Percentiles rank a stretch among this genome's conserved stretches.
These are phyloP conservation scores for Trichoderma sp. DNA, from an alignment of 2,329 filamentous ascomycete genomes.

Conservation along the genomic window DNA sequence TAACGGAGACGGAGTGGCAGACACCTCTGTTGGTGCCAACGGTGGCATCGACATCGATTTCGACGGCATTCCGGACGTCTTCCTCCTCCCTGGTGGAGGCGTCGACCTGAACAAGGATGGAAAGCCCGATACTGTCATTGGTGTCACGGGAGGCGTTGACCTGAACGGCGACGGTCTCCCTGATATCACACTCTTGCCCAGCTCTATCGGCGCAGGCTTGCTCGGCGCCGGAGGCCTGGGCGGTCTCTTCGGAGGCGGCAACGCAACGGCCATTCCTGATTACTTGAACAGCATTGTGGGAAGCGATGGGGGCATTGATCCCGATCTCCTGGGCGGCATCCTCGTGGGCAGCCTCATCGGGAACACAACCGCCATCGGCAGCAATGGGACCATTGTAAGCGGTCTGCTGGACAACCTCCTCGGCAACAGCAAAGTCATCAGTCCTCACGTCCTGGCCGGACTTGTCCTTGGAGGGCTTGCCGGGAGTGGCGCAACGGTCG, in stretches of 20 bases:
- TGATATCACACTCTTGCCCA: not conserved
- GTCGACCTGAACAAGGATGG: not conserved
- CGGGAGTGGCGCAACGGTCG: too few relatives aligned
- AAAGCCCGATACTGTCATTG: not conserved
- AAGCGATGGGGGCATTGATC: not conserved
- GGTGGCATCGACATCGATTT: not conserved
- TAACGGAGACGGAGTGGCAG: slow-evolving; percentile 5
- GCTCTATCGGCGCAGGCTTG: not conserved
- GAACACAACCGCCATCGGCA: too few relatives aligned
- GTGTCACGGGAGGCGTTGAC: not conserved
- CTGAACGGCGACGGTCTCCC: not conserved
- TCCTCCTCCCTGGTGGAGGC: not conserved
- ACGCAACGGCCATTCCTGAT: not conserved
- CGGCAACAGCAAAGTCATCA: too few relatives aligned
- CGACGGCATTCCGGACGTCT: not conserved
- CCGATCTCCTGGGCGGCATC: not conserved
- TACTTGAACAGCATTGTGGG: too few relatives aligned
- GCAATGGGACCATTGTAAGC: too few relatives aligned
- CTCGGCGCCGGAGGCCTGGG: not conserved
- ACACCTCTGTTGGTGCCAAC: not conserved
- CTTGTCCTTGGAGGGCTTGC: too few relatives aligned
- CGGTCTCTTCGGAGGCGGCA: not conserved
- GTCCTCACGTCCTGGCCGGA: too few relatives aligned
- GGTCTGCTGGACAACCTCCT: too few relatives aligned
- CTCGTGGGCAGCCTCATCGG: not conserved